Evolutionary conservation across 2,329 filamentous ascomycete species (phyloP).

Genomic region (Blastomyces parvus): DNA sequence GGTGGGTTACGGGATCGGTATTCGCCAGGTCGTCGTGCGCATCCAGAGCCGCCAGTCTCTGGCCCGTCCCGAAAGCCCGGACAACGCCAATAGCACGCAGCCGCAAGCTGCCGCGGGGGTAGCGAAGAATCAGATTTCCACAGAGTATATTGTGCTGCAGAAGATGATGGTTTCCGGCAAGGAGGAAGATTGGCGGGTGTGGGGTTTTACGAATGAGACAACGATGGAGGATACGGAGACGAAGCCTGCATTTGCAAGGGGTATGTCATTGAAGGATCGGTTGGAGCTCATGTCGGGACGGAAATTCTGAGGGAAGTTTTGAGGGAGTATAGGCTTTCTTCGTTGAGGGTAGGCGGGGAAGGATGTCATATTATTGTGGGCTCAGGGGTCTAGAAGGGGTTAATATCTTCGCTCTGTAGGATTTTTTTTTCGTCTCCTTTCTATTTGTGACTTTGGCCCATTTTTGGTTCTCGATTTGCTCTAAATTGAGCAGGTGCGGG

Average conservation of each 20-base stretch:
- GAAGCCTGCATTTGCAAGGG: slow-evolving; percentile 27
- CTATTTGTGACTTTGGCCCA: neutral
- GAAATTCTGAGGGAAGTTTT: neutral
- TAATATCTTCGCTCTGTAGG: neutral
- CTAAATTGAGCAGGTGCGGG: neutral
- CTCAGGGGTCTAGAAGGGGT: neutral
- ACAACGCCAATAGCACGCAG: neutral
- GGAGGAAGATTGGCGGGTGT: slow-evolving; percentile 41
- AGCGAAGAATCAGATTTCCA: slow-evolving; percentile 35
- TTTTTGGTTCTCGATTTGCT: neutral
- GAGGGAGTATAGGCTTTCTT: neutral
- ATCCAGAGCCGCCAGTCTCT: slow-evolving; percentile 33
- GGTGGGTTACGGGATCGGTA: slow-evolving; percentile 30
- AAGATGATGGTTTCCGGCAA: slow-evolving; percentile 34
- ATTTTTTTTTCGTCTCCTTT: neutral
- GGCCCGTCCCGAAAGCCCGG: slow-evolving; percentile 14
- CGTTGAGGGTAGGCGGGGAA: neutral
- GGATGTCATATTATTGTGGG: neutral
- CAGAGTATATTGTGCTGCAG: slow-evolving; percentile 45
- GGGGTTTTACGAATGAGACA: slow-evolving; percentile 40
- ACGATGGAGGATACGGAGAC: slow-evolving; percentile 30
- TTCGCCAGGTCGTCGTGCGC: slow-evolving; percentile 32
- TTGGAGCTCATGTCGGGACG: slow-evolving; percentile 21
- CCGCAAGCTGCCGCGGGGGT: slow-evolving; percentile 13
- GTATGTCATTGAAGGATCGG: slow-evolving; percentile 28